Evolutionary conservation across 2,329 filamentous ascomycete genomes (phyloP).

Genomic region (Helotiales sp.): DNA sequence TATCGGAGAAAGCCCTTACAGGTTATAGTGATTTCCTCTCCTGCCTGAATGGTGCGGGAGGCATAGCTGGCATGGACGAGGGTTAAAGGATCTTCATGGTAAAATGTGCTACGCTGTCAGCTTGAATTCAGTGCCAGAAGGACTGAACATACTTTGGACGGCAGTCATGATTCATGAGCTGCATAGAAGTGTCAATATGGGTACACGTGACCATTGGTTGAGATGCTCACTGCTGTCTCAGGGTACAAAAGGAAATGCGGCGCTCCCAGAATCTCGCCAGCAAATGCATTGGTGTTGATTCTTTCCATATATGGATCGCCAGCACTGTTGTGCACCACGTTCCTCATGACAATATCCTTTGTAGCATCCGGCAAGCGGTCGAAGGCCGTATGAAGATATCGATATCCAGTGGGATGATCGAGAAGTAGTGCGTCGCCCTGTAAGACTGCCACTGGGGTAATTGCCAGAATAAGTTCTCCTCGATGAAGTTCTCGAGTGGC

Average conservation of each 20-base stretch:
- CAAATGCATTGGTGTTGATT: slow-evolving; percentile 32
- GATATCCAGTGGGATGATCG: slow-evolving; percentile 24
- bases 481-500: slow-evolving; percentile 27
- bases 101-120: slow-evolving; percentile 31
- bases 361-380: slow-evolving; percentile 26
- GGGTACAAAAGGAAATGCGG: slow-evolving; percentile 31
- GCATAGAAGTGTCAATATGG: slow-evolving; percentile 14
- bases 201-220: background rate
- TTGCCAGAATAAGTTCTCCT: slow-evolving; percentile 28
- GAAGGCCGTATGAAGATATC: slow-evolving; percentile 27
- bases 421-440: slow-evolving; percentile 27
- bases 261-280: slow-evolving; percentile 27
- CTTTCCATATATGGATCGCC: slow-evolving; percentile 32
- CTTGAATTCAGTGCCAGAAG: background rate
- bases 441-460: slow-evolving; percentile 29
- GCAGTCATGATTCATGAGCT: slow-evolving; percentile 44
- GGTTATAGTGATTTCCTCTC: slow-evolving; percentile 44
- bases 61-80: slow-evolving; percentile 41
- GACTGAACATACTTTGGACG: slow-evolving; percentile 38
- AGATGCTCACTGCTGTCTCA: slow-evolving; percentile 29
- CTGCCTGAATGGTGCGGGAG: slow-evolving; percentile 38
- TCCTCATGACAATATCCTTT: slow-evolving; percentile 22
- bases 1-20: slow-evolving; percentile 28
- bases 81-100: slow-evolving; percentile 39
- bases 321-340: slow-evolving; percentile 18